Evolutionary conservation across 345 rosid species (phyloP).

Genomic region (Pseudoturritis turrita): DNA sequence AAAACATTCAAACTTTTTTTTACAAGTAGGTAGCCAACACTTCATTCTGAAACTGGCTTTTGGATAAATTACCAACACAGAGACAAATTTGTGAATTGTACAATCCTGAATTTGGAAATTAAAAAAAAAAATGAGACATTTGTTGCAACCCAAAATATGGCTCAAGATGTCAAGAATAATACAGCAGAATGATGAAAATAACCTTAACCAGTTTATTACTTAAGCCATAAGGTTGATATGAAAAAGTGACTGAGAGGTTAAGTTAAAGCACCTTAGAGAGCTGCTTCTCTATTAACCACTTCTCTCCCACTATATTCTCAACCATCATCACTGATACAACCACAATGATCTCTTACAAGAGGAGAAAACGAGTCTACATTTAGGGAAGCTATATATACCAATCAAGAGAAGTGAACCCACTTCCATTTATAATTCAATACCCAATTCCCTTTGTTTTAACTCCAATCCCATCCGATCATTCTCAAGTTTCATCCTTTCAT

Average conservation of each 20-base stretch:
- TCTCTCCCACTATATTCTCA: neutral
- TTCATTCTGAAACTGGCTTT: neutral
- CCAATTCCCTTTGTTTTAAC: conserved; percentile 47
- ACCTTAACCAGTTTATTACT: neutral
- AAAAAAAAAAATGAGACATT: neutral
- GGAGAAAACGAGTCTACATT: neutral
- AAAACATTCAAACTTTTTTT: too few relatives aligned
- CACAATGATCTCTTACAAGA: conserved; percentile 17
- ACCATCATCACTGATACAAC: neutral
- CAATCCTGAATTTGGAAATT: neutral
- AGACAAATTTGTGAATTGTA: neutral
- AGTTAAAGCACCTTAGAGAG: neutral
- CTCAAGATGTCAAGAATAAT: conserved; percentile 1
- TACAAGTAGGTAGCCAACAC: neutral
- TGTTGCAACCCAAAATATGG: neutral
- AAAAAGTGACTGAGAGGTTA: neutral
- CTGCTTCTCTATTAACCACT: neutral
- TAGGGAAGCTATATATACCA: neutral
- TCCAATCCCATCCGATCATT: conserved; percentile 73
- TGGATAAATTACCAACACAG: neutral
- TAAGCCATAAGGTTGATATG: neutral
- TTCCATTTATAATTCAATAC: neutral
- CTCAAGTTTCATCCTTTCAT: conserved; percentile 88
- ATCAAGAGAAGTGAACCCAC: neutral
- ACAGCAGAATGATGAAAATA: neutral